A percentile compares a stretch with the other conserved stretches of the same genome.
Conservation (phyloP, 306 rosid genomes). For the Prunus mume region DNA sequence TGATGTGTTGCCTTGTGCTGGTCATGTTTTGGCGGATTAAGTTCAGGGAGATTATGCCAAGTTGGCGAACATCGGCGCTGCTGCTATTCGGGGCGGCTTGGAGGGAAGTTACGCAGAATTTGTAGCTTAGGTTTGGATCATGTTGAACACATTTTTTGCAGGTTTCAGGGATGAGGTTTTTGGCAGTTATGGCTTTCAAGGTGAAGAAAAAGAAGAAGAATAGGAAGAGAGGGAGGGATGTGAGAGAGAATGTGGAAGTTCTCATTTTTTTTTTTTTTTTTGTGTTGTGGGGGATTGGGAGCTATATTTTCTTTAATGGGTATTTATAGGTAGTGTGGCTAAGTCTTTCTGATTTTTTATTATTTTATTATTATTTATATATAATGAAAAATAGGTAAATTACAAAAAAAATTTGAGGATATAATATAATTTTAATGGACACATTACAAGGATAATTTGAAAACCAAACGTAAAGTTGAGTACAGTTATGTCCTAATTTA, state of each 20-base stretch:
- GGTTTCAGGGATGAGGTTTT: constrained; percentile 43
- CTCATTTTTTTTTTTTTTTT: constrained; percentile 1
- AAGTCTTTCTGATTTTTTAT: background rate
- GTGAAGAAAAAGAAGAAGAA: constrained; percentile 12
- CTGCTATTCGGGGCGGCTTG: constrained; percentile 30
- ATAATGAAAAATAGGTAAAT: too few relatives aligned
- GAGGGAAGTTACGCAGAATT: constrained; percentile 55
- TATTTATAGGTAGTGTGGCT: constrained; percentile 7
- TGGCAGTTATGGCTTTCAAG: constrained; percentile 10
- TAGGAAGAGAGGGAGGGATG: constrained; percentile 17
- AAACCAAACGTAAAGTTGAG: too few relatives aligned
- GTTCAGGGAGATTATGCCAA: constrained; percentile 53
- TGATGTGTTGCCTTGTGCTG: constrained; percentile 33
- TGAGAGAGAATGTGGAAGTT: constrained; percentile 12
- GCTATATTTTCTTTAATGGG: background rate
- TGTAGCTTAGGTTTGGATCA: constrained; percentile 62
- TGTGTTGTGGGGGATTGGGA: background rate
- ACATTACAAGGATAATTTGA: too few relatives aligned
- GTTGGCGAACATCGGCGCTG: constrained; percentile 30
- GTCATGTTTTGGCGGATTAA: constrained; percentile 44
- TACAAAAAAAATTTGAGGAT: too few relatives aligned
- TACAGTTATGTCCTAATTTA: too few relatives aligned
- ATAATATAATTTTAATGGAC: too few relatives aligned
- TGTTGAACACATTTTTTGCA: constrained; percentile 49
- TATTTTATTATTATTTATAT: background rate